Base-by-base conservation (phyloP, 106 monocot genomes). In the Dendrobium officinale region DNA sequence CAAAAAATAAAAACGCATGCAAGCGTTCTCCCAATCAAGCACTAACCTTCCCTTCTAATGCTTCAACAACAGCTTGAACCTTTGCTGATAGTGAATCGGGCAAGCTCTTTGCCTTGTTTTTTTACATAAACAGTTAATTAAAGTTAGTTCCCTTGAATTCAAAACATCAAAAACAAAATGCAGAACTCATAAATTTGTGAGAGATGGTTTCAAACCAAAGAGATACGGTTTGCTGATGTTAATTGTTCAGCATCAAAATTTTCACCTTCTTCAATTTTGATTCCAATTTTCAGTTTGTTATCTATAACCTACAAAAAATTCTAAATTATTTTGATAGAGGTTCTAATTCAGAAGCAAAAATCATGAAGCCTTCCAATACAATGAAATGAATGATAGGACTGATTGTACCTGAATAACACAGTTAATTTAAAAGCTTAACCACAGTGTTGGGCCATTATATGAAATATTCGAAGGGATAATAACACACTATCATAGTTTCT, bases 211-310 rank as follows among this genome's bases (percentile, higher is more conserved):
- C 84, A 75, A 75, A 96, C 95, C 86, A 93, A 61, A 79, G 89
- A 85, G 76, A 59, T 74, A 49, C 96, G 89, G 48, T 93, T 86
- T 48, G 54, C 85, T 81, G 84, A 66, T 80, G 55, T 88, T 49
- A 93, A 48, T 27, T 79, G 73, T 42, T 16, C 49, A 15, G 79
- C 54, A 55, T 90, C 89, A 72, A 77, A 24, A 45, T 82, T 82
- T 84, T 78, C 70, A 37, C 42, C 67, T 24, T 87, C 90, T 54
- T 86, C 85, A 75, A 91, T 80, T 75, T 90, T 87, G 27, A 87
- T 72, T 81, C 93, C 93, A 85, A 88, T 90, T 88, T 87, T 96
- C 86, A 96, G 72, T 88, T 96, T 96, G 73, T 86, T 87, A 79
- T 96, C 93, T 81, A 78, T 85, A 19, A 90, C 90, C 96, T 93